Conservation (phyloP, 1,284 basidiomycete species). For the Phylloboletellus chloephorus region DNA sequence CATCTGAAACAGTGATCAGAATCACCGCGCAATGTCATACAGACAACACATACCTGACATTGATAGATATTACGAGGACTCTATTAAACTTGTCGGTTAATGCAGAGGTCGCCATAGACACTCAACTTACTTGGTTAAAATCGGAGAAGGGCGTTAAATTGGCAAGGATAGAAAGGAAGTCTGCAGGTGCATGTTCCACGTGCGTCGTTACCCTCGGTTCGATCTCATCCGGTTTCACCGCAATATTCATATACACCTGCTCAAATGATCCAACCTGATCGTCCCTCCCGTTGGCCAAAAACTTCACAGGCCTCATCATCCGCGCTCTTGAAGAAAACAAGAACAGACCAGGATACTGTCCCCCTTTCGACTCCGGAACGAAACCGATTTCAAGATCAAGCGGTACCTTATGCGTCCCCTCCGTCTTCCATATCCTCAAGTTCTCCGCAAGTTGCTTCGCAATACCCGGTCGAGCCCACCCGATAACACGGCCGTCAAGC, state of each 20-base stretch:
- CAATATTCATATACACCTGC: slow-evolving; percentile 99
- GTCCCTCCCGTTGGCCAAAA: slow-evolving; percentile 77
- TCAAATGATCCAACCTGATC: slow-evolving; percentile 97
- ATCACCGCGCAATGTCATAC: slow-evolving; percentile 3
- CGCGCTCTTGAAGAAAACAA: slow-evolving; percentile 84
- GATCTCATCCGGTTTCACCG: slow-evolving; percentile 86
- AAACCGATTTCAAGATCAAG: slow-evolving; percentile 94
- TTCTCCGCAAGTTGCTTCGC: slow-evolving; percentile 79
- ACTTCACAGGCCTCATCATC: slow-evolving; percentile 99
- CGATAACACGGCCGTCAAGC: slow-evolving; percentile 91
- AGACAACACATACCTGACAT: slow-evolving; percentile 56
- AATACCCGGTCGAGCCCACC: slow-evolving; percentile 83
- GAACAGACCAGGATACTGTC: slow-evolving; percentile 96
- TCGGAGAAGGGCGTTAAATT: slow-evolving; percentile 87
- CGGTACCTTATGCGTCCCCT: slow-evolving; percentile 77
- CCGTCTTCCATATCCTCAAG: slow-evolving; percentile 94
- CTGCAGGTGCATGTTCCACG: slow-evolving; percentile 92
- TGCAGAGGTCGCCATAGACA: not conserved
- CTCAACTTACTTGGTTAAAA: slow-evolving; percentile 80
- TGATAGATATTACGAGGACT: slow-evolving; percentile 86
- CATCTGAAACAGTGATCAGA: slow-evolving; percentile 59
- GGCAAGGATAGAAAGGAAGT: slow-evolving; percentile 86
- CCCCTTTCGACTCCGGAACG: slow-evolving; percentile 86
- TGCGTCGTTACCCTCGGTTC: slow-evolving; percentile 81
- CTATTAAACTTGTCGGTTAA: slow-evolving; percentile 32